Conservation (phyloP, 495 filamentous ascomycete genomes). For the Hypoxylon subgilvum region DNA sequence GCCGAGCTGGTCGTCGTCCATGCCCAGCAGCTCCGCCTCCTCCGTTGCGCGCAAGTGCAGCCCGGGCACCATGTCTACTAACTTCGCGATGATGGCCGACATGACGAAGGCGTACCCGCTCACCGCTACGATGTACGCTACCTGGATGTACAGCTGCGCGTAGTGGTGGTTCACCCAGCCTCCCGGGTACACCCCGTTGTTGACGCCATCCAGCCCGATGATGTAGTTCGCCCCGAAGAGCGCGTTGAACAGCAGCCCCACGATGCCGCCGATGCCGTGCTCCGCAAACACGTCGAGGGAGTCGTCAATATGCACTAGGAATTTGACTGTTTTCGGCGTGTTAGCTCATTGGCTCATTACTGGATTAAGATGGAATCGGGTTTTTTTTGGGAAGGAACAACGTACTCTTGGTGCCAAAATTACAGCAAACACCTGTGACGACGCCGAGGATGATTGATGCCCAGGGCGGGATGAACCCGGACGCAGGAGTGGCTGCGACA, state of each 20-base stretch:
- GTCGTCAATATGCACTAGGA: constrained; percentile 93
- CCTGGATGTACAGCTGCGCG: constrained; percentile 86
- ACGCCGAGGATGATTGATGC: constrained; percentile 85
- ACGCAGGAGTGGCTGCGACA: constrained; percentile 86
- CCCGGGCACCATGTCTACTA: constrained; percentile 86
- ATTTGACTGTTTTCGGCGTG: constrained; percentile 72
- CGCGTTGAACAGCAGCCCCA: constrained; percentile 91
- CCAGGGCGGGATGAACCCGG: constrained; percentile 89
- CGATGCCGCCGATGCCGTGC: constrained; percentile 92
- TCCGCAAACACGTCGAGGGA: constrained; percentile 98
- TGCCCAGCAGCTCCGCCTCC: constrained; percentile 95
- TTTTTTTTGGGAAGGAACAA: background rate
- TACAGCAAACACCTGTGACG: constrained; percentile 84
- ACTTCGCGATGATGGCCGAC: constrained; percentile 79
- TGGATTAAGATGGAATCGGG: background rate
- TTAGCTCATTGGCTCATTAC: constrained; percentile 43
- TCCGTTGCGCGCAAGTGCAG: constrained; percentile 89
- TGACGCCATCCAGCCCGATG: constrained; percentile 92
- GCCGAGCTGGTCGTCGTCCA: constrained; percentile 98
- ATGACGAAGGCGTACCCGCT: constrained; percentile 82
- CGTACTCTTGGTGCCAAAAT: constrained; percentile 84
- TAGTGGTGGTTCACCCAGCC: constrained; percentile 91
- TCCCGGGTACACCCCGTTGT: constrained; percentile 71
- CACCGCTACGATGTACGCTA: constrained; percentile 83
- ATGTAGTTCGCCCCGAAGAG: constrained; percentile 88